phyloP scores from a whole-genome alignment of 1,139 yeast genomes.

The Yamadazyma buinensis region DNA sequence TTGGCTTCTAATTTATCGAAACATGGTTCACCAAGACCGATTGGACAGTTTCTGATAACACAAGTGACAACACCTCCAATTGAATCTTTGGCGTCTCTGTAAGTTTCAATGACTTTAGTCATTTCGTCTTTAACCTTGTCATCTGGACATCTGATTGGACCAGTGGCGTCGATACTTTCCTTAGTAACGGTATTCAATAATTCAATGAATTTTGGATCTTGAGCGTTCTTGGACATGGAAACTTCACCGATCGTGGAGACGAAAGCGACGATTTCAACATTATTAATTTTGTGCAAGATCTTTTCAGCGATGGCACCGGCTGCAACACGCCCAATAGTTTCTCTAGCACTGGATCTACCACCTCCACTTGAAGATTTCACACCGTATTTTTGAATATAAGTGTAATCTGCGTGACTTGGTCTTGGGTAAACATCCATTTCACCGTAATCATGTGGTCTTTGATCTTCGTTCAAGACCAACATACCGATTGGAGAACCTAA shows the following conservation, averaged over 20 bases:
- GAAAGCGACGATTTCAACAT: slow-evolving; percentile 94
- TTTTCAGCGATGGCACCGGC: slow-evolving; percentile 99
- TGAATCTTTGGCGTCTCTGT: slow-evolving; percentile 85
- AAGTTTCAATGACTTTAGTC: slow-evolving; percentile 83
- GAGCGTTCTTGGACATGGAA: slow-evolving; percentile 70
- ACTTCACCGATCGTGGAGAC: slow-evolving; percentile 86
- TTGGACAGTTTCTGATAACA: slow-evolving; percentile 88
- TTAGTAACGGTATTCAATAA: slow-evolving; percentile 74
- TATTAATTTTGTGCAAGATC: slow-evolving; percentile 68
- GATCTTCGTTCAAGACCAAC: slow-evolving; percentile 91
- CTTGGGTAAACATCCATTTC: slow-evolving; percentile 95
- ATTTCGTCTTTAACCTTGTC: slow-evolving; percentile 64
- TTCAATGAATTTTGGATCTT: slow-evolving; percentile 59
- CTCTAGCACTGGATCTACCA: slow-evolving; percentile 96
- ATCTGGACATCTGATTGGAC: slow-evolving; percentile 95
- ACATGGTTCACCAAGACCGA: slow-evolving; percentile 96
- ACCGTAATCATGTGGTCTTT: slow-evolving; percentile 91
- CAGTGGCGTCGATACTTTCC: slow-evolving; percentile 80
- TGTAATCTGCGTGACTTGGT: slow-evolving; percentile 97
- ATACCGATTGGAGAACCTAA: slow-evolving; percentile 95
- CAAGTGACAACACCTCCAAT: slow-evolving; percentile 98
- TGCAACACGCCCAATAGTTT: slow-evolving; percentile 97
- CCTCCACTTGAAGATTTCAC: slow-evolving; percentile 94
- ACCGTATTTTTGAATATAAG: slow-evolving; percentile 88
- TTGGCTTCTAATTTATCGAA: slow-evolving; percentile 94